A percentile compares a stretch with the other conserved stretches of the same genome.
Evolutionary conservation across 805 yeast genomes (phyloP).

Genomic region (Pichia exigua): DNA sequence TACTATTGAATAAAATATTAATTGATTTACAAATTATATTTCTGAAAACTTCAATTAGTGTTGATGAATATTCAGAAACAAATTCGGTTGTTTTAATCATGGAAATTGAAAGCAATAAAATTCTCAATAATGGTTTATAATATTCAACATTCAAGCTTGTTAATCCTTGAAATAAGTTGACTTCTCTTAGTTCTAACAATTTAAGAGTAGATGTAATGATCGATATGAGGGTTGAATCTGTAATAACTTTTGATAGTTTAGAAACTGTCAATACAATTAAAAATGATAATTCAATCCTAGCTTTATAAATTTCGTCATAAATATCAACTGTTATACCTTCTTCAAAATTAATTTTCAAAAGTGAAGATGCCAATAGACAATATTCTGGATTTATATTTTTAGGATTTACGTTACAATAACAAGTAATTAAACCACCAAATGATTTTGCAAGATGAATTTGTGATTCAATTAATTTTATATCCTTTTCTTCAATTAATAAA

Average conservation of each 20-base stretch:
- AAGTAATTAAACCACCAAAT: constrained; percentile 69
- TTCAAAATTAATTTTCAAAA: constrained; percentile 44
- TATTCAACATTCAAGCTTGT: constrained; percentile 30
- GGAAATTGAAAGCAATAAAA: constrained; percentile 41
- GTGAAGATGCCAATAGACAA: constrained; percentile 34
- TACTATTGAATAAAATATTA: constrained; percentile 46
- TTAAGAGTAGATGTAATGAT: constrained; percentile 37
- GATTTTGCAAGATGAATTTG: constrained; percentile 67
- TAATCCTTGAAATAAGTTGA: constrained; percentile 40
- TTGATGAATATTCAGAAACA: constrained; percentile 36
- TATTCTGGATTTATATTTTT: constrained; percentile 19
- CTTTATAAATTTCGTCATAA: constrained; percentile 46
- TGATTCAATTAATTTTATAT: constrained; percentile 50
- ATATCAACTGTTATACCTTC: constrained; percentile 44
- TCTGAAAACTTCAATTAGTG: constrained; percentile 51
- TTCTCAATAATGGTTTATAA: constrained; percentile 57
- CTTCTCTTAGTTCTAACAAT: constrained; percentile 41
- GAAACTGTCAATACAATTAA: constrained; percentile 39
- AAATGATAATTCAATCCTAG: constrained; percentile 61
- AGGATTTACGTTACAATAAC: constrained; percentile 43
- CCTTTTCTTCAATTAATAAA: constrained; percentile 26
- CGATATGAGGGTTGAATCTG: constrained; percentile 32
- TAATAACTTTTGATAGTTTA: constrained; percentile 19
- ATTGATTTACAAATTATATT: constrained; percentile 59
- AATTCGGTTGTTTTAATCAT: constrained; percentile 34